Evolutionary conservation across 352 stramenopile genomes (phyloP).

Genomic region (Globisporangium yorkense): DNA sequence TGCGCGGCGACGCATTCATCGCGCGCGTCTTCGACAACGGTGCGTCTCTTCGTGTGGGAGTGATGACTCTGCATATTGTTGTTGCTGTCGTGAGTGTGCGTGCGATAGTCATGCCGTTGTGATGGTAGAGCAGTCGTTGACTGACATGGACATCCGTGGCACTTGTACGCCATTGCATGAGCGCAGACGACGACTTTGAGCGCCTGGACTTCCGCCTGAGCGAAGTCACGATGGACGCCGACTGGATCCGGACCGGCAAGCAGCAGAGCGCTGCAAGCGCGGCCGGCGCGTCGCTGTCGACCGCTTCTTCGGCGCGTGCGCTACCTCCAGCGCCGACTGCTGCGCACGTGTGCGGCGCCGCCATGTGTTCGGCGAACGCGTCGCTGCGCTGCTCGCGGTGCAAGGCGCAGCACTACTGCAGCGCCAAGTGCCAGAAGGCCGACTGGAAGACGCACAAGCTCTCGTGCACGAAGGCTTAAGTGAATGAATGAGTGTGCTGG

Average conservation of each 20-base stretch:
- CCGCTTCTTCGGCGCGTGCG: conserved; percentile 18
- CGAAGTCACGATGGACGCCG: conserved; percentile 55
- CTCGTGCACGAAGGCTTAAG: conserved; percentile 31
- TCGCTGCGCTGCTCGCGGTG: conserved; percentile 76
- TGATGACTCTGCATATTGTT: background rate
- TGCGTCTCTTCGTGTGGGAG: conserved; percentile 15
- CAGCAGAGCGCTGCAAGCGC: conserved; percentile 28
- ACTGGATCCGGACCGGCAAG: conserved; percentile 68
- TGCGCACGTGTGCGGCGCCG: conserved; percentile 56
- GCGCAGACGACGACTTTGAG: conserved; percentile 71
- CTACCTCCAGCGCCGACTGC: conserved; percentile 15
- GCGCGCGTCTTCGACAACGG: conserved; percentile 85
- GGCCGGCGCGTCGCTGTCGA: conserved; percentile 20
- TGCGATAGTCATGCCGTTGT: background rate
- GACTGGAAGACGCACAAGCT: conserved; percentile 85
- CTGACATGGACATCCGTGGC: background rate
- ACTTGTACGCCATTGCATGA: too few species aligned
- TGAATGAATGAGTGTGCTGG: background rate
- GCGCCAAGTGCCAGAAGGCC: conserved; percentile 69
- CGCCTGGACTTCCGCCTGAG: conserved; percentile 75
- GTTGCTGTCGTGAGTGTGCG: background rate
- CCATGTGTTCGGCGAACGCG: conserved; percentile 64
- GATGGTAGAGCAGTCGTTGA: background rate
- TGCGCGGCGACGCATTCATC: conserved; percentile 85
- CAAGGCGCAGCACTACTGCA: conserved; percentile 84